Evolutionary conservation across 768 basidiomycete species (phyloP).

Genomic region (Filobasidium wieringae): DNA sequence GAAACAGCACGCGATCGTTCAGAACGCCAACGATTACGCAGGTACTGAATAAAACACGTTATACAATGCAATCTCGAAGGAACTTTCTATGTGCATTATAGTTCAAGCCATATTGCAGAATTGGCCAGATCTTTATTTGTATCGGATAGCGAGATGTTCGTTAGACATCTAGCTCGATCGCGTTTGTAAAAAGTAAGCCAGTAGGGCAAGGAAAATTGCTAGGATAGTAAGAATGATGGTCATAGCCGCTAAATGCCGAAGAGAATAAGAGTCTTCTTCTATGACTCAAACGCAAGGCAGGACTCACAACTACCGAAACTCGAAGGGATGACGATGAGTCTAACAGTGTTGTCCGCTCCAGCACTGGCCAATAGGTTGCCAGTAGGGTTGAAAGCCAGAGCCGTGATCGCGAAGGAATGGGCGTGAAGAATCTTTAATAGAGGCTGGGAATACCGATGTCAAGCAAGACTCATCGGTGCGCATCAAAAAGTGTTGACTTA

Average conservation of each 20-base stretch:
- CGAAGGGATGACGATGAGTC: conserved; percentile 61
- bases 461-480: neutral
- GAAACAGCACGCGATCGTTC: conserved; percentile 36
- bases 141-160: neutral
- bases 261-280: neutral
- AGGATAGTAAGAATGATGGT: neutral
- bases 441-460: conserved; percentile 48
- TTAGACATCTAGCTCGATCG: neutral
- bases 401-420: conserved; percentile 87
- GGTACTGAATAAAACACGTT: conserved; percentile 30
- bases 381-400: conserved; percentile 73
- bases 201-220: neutral
- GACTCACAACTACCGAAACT: conserved; percentile 36
- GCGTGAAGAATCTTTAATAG: conserved; percentile 76
- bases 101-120: too few relatives aligned
- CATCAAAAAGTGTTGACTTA: conserved; percentile 39
- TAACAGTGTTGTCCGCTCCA: conserved; percentile 77
- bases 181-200: neutral
- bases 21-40: conserved; percentile 29
- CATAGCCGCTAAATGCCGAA: neutral
- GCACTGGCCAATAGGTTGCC: conserved; percentile 73
- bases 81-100: too few relatives aligned
- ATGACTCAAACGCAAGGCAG: neutral
- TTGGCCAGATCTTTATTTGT: neutral
- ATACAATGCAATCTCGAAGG: too few relatives aligned